Base-by-base conservation (phyloP, 2,329 filamentous ascomycete species). In the Ceratocystis cacaofunesta region DNA sequence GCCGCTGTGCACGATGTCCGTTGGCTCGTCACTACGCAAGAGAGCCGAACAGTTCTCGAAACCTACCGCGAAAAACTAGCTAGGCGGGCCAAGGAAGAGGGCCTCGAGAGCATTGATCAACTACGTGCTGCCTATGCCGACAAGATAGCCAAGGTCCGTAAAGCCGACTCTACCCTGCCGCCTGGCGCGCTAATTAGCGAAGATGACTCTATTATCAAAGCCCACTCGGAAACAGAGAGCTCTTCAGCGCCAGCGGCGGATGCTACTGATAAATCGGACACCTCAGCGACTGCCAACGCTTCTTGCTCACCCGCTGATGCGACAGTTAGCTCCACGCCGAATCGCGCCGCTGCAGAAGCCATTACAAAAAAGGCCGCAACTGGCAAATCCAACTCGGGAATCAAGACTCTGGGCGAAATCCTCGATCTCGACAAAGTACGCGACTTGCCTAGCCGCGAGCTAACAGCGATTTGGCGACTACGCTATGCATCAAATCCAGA, bases 1-100 rank as follows among this genome's bases (percentile, higher is more conserved):
- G 92, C 92, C 1, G 90, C 90, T 71, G 91, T 96, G 36, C 90
- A 95, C 75, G 90, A 96, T 75, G 86, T 95, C 61, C 90, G 92
- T 69, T 95, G 92, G 79, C 82, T 96, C 58, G 88, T 88, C 68
- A 94, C 90, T 17, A 89, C 91, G 68, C 83, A 84, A 66, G 78
- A 84, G 66, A 80, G 86, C 60, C 81, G 83, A 66, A 80, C 82
- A 70, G 79, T 96, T 48, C 74, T 89, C 69, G 90, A 95, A 69
- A 95, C 89, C 75, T 99, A 99, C 78, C 84, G 84, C 70, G 82
- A 87, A 66, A 96, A 96, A 78, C 86, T 99, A 68, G 82, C 88
- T 69, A 78, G 82, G 69, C 96, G 95, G 76, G 92, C 90, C 10
- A 84, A 85, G 73, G 77, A 87, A 76, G 81, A 88, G 73, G 86